Evolutionary conservation across 1,284 basidiomycete species (phyloP).

Genomic region (Microbotryum lychnidis-dioicae): DNA sequence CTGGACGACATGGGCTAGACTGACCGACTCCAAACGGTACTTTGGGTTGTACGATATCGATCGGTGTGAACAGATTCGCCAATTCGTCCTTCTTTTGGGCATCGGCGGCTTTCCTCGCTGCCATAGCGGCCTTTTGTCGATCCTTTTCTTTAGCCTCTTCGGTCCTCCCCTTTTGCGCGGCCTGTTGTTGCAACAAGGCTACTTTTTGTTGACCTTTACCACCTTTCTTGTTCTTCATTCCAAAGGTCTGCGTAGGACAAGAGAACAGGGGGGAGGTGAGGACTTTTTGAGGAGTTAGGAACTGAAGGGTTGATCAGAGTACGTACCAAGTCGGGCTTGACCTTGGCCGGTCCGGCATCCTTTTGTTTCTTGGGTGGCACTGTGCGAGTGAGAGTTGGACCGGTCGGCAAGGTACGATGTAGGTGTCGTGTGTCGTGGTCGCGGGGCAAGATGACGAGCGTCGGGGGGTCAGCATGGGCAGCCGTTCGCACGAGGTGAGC

Average conservation of each 20-base stretch:
- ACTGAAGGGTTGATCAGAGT: neutral
- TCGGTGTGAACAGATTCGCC: constrained; percentile 52
- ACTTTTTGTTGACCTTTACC: constrained; percentile 72
- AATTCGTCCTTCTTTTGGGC: constrained; percentile 80
- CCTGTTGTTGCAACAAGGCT: constrained; percentile 50
- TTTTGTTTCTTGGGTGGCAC: constrained; percentile 65
- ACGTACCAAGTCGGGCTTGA: constrained; percentile 65
- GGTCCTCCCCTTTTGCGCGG: constrained; percentile 26
- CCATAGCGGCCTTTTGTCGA: constrained; percentile 63
- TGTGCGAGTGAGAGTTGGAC: neutral
- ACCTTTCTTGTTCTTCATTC: constrained; percentile 62
- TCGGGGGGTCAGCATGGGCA: neutral
- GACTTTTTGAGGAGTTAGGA: too few species aligned
- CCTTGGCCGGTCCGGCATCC: constrained; percentile 46
- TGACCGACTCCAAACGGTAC: constrained; percentile 71
- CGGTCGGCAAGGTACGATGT: neutral
- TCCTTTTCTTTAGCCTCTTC: constrained; percentile 69
- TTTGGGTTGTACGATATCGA: constrained; percentile 41
- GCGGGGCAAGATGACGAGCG: neutral
- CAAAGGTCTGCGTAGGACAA: constrained; percentile 10
- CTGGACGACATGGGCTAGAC: constrained; percentile 11
- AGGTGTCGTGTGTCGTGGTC: neutral
- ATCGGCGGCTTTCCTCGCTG: constrained; percentile 43
- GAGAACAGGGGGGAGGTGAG: neutral
- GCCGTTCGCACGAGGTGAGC: too few species aligned